These are phyloP conservation scores for Forsythia suspensa DNA, from an alignment of 257 asterid genomes.

Conservation along the genomic window DNA sequence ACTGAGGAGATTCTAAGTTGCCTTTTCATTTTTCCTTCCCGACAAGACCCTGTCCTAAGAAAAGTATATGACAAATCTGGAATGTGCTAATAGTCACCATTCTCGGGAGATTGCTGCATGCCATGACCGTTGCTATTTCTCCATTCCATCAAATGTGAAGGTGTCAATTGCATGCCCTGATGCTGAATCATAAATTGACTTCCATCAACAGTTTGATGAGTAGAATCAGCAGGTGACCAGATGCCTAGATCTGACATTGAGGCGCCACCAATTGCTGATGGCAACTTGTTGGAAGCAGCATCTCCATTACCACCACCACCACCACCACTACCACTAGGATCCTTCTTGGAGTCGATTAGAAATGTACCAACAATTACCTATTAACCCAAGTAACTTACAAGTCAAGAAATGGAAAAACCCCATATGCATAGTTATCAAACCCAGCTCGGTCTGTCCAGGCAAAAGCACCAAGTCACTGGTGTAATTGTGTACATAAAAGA, in stretches of 20 bases:
- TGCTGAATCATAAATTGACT: conserved; percentile 41
- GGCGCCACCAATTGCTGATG: conserved; percentile 44
- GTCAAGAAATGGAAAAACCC: neutral
- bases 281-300: conserved; percentile 36
- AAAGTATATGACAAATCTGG: conserved; percentile 25
- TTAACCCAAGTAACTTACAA: conserved; percentile 1
- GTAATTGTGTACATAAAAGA: neutral
- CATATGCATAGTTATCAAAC: neutral
- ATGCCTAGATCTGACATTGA: conserved; percentile 39
- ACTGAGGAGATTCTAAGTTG: conserved; percentile 19
- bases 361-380: conserved; percentile 61
- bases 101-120: conserved; percentile 49
- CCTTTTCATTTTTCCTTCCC: conserved; percentile 7
- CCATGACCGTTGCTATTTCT: conserved; percentile 30
- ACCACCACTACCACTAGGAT: conserved; percentile 23
- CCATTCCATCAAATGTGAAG: conserved; percentile 44
- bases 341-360: conserved; percentile 45
- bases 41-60: conserved; percentile 17
- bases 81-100: conserved; percentile 44
- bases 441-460: neutral
- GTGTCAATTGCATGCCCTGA: conserved; percentile 39
- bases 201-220: conserved; percentile 47
- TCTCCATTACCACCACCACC: conserved; percentile 37
- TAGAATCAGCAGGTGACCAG: conserved; percentile 38
- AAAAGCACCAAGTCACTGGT: neutral